These are phyloP conservation scores for Fusarium aywerte DNA, from an alignment of 2,329 filamentous ascomycete species.

Conservation along the genomic window DNA sequence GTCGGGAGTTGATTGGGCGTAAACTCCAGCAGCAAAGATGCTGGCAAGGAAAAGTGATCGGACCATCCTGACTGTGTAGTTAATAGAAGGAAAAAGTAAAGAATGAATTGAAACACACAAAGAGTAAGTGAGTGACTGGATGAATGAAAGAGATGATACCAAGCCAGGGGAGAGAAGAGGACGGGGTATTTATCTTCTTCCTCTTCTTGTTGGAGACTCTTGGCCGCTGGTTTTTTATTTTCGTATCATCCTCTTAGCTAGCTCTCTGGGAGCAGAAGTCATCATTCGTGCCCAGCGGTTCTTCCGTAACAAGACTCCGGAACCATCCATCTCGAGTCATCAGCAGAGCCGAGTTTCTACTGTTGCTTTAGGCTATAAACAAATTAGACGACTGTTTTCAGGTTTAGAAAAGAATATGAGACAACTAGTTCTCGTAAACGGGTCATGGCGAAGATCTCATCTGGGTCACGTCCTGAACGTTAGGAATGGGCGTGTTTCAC, in stretches of 20 bases:
- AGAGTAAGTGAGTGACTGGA: slow-evolving; percentile 18
- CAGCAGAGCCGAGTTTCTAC: not conserved
- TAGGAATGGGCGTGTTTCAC: slow-evolving; percentile 24
- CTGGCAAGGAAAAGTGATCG: slow-evolving; percentile 15
- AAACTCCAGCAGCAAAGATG: slow-evolving; percentile 17
- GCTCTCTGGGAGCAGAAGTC: slow-evolving; percentile 2
- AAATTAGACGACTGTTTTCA: slow-evolving; percentile 7
- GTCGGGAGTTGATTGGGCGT: slow-evolving; percentile 29
- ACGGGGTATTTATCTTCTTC: slow-evolving; percentile 20
- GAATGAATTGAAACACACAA: slow-evolving; percentile 32
- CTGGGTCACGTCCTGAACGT: not conserved
- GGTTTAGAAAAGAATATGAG: not conserved
- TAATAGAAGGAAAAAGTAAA: slow-evolving; percentile 24
- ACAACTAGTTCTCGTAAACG: slow-evolving; percentile 1
- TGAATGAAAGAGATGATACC: not conserved
- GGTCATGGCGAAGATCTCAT: not conserved
- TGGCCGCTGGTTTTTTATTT: slow-evolving; percentile 1
- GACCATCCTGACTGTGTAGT: slow-evolving; percentile 13
- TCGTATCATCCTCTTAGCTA: not conserved
- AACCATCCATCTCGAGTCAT: slow-evolving; percentile 8
- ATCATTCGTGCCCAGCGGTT: not conserved
- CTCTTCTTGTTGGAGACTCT: not conserved
- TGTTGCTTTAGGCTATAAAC: not conserved
- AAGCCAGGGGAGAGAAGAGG: not conserved
- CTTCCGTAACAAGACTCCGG: slow-evolving; percentile 11